phyloP scores from a whole-genome alignment of 2,329 filamentous ascomycete species.

The Stachybotrys echinatus region DNA sequence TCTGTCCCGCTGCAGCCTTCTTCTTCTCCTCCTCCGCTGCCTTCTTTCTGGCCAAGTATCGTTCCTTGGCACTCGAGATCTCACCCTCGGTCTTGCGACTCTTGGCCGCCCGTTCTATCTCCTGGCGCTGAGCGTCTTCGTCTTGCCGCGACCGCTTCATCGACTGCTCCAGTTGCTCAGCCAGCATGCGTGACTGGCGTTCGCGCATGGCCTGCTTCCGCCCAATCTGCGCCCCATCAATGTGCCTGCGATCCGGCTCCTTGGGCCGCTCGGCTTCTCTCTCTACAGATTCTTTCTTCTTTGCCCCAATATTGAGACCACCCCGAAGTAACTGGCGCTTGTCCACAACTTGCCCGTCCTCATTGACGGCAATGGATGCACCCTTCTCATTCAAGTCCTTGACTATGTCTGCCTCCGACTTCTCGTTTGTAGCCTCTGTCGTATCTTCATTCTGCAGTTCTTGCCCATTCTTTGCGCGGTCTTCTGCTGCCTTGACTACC shows the following conservation, averaged over 20 bases:
- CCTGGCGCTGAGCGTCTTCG: constrained; percentile 56
- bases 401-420: constrained; percentile 59
- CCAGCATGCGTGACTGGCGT: constrained; percentile 73
- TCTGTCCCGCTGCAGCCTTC: constrained; percentile 28
- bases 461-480: constrained; percentile 37
- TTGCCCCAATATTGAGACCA: constrained; percentile 67
- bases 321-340: constrained; percentile 74
- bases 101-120: constrained; percentile 63
- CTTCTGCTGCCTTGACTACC: constrained; percentile 61
- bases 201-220: constrained; percentile 66
- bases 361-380: constrained; percentile 64
- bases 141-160: constrained; percentile 69
- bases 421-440: constrained; percentile 45
- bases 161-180: constrained; percentile 68
- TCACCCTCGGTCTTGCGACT: constrained; percentile 73
- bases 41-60: constrained; percentile 72
- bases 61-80: constrained; percentile 71
- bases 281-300: constrained; percentile 45
- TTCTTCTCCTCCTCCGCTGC: constrained; percentile 67
- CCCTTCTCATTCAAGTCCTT: constrained; percentile 60
- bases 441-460: constrained; percentile 20
- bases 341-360: constrained; percentile 78
- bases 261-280: constrained; percentile 14
- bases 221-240: constrained; percentile 35
- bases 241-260: constrained; percentile 26